A percentile compares a stretch with the other conserved stretches of the same genome.
Conservation (phyloP, 345 rosid species). For the Crucihimalaya himalaica region DNA sequence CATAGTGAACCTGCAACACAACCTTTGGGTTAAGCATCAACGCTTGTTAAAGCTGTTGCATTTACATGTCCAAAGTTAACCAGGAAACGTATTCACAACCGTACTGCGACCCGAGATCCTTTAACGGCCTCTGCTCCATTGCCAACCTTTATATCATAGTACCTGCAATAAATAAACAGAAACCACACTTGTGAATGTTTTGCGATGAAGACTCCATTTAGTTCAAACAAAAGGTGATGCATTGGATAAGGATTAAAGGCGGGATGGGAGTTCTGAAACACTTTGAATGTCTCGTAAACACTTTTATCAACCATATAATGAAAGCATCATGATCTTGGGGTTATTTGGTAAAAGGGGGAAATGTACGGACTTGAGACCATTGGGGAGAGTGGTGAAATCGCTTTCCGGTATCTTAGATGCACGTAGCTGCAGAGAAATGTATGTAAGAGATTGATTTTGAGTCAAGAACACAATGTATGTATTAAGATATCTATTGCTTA, state of each 20-base stretch:
- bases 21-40: conserved; percentile 17
- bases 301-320: background rate
- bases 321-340: conserved; percentile 25
- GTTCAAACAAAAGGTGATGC: background rate
- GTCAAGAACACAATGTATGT: background rate
- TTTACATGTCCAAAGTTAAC: background rate
- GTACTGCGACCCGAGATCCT: conserved; percentile 99
- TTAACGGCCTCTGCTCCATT: conserved; percentile 72
- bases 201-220: background rate
- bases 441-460: conserved; percentile 23
- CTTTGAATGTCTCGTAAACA: background rate
- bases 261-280: background rate
- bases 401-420: conserved; percentile 84
- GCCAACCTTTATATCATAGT: conserved; percentile 91
- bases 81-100: conserved; percentile 59
- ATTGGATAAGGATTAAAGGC: background rate
- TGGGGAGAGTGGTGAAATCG: conserved; percentile 80
- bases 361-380: conserved; percentile 77
- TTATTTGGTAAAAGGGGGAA: background rate
- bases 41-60: background rate
- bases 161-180: conserved; percentile 53
- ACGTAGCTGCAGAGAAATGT: conserved; percentile 60
- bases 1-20: conserved; percentile 79
- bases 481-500: conserved; percentile 46
- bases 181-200: background rate